These are phyloP conservation scores for Hamigera avellanea DNA, from an alignment of 495 filamentous ascomycete species.

Conservation along the genomic window DNA sequence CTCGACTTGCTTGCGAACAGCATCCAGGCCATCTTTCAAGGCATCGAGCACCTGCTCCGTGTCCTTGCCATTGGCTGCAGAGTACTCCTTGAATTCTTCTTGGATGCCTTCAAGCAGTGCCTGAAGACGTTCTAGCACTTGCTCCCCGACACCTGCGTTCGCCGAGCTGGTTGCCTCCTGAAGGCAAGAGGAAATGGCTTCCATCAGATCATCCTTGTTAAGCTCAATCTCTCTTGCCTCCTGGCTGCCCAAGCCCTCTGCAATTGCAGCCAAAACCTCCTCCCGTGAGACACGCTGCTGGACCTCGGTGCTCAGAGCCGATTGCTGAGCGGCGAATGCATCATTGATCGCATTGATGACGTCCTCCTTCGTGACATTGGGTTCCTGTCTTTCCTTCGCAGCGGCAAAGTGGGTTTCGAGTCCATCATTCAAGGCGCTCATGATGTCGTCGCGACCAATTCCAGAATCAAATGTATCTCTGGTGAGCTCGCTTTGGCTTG, in stretches of 20 bases:
- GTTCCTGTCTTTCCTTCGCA: slow-evolving; percentile 23
- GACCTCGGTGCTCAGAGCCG: slow-evolving; percentile 15
- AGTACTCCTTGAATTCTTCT: slow-evolving; percentile 62
- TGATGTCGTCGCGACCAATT: slow-evolving; percentile 33
- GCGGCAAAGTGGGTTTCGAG: slow-evolving; percentile 30
- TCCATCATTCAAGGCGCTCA: slow-evolving; percentile 31
- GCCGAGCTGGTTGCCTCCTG: slow-evolving; percentile 36
- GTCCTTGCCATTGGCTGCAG: slow-evolving; percentile 59
- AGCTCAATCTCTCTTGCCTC: slow-evolving; percentile 47
- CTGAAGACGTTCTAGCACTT: slow-evolving; percentile 62
- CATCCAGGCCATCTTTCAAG: slow-evolving; percentile 74
- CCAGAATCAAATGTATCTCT: slow-evolving; percentile 37
- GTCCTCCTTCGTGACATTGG: slow-evolving; percentile 33
- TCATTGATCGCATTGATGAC: slow-evolving; percentile 46
- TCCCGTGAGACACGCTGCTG: slow-evolving; percentile 32
- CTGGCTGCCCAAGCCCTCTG: slow-evolving; percentile 41
- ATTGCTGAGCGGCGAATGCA: slow-evolving; percentile 37
- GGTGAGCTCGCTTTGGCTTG: slow-evolving; percentile 34
- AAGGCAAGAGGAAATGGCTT: slow-evolving; percentile 51
- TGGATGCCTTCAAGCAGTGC: slow-evolving; percentile 66
- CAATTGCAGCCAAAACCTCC: slow-evolving; percentile 44
- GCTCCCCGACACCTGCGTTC: slow-evolving; percentile 41
- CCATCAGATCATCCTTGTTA: slow-evolving; percentile 51
- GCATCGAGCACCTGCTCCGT: slow-evolving; percentile 76
- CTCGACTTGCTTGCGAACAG: slow-evolving; percentile 69